Evolutionary conservation across 2,329 filamentous ascomycete genomes (phyloP), one percentile per base, ranked within the genome.

Genomic region (Scedosporium aurantiacum): DNA sequence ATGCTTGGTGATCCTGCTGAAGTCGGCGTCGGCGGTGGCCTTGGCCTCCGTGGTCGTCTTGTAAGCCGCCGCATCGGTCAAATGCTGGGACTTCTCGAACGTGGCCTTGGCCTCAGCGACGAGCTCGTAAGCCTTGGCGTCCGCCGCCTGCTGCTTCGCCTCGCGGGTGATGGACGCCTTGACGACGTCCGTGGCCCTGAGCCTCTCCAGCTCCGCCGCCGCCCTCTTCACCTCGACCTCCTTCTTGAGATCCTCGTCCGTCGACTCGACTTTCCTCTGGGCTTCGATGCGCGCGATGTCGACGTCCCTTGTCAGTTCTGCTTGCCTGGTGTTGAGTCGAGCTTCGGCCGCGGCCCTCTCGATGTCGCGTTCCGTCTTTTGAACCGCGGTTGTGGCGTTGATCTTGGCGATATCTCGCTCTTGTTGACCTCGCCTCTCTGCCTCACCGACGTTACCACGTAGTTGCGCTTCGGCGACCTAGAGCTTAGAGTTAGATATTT

Each of bases 361-460:
- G 55, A 88, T 86, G 70, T 93, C 91, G 58, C 90, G 86, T 70
- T 93, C 86, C 0, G 90, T 94, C 76, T 93, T 91, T 63, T 90
- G 82, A 1, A 94, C 89, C 1, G 90, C 89, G 1, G 90, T 95
- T 67, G 90, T 86, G 65, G 90, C 90, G 72, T 92, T 84, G 75
- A 95, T 95, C 77, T 91, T 93, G 67, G 90, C 89, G 50, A 95
- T 89, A 69, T 92, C 88, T 61, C 91, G 89, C 71, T 94, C 91
- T 64, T 91, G 88, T 68, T 89, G 82, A 65, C 90, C 90, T 68
- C 86, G 83, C 68, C 89, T 88, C 71, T 91, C 80, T 25, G 90
- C 86, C 72, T 94, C 90, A 62, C 88, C 88, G 14, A 91, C 86
- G 66, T 87, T 87, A 68, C 88, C 88, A 58, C 80, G 79, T 67